Conservation (phyloP, 345 rosid genomes). For the Limnanthes douglasii region DNA sequence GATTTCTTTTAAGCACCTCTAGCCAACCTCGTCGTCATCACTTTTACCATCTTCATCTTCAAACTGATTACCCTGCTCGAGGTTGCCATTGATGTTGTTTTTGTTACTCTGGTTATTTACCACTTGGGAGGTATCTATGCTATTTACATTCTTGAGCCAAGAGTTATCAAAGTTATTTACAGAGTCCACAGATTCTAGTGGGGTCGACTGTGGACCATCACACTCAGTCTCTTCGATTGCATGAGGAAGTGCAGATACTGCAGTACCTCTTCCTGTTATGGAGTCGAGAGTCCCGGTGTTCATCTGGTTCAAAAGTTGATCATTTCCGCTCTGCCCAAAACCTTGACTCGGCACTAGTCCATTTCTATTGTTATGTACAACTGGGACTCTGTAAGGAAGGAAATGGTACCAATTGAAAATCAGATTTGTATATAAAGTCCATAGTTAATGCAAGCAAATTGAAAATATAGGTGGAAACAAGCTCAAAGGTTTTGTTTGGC, state of each 20-base stretch:
- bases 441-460: background rate
- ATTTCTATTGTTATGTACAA: slow-evolving; percentile 16
- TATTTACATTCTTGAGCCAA: slow-evolving; percentile 37
- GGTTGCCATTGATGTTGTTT: slow-evolving; percentile 32
- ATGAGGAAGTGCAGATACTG: slow-evolving; percentile 12
- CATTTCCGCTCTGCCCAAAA: slow-evolving; percentile 21
- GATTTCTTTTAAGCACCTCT: too few species aligned
- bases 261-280: slow-evolving; percentile 10
- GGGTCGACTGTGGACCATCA: slow-evolving; percentile 19
- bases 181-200: slow-evolving; percentile 20
- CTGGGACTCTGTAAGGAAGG: slow-evolving; percentile 15
- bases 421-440: background rate
- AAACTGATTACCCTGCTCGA: slow-evolving; percentile 31
- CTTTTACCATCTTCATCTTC: slow-evolving; percentile 42
- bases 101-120: slow-evolving; percentile 45
- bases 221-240: slow-evolving; percentile 18
- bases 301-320: slow-evolving; percentile 13
- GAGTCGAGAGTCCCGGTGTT: slow-evolving; percentile 28
- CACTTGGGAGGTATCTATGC: slow-evolving; percentile 26
- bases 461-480: background rate
- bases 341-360: slow-evolving; percentile 18
- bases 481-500: too few species aligned
- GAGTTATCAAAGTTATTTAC: slow-evolving; percentile 27
- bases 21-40: too few species aligned
- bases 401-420: background rate